Base-by-base conservation (phyloP, 345 rosid genomes). In the Toxicodendron radicans region DNA sequence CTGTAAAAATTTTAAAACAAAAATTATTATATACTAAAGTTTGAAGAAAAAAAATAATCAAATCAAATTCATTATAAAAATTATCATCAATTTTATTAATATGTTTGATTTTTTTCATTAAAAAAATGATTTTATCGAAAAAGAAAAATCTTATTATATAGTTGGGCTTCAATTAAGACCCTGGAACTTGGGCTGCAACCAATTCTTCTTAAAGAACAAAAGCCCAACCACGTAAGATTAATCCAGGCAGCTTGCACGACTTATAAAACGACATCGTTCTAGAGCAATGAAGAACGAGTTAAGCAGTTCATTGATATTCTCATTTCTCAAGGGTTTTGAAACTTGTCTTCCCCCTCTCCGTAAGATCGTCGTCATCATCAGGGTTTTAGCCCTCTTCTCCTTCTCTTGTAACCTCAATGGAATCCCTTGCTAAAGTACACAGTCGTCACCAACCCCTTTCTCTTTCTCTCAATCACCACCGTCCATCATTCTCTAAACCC, bases 401-500 rank as follows among this genome's bases (percentile, higher is more conserved):
- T 71, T 63, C 64, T 17, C 38, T 18, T 6, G 6, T 3, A 33
- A 3, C 16, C 10, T 10, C 7, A 23, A 91, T 94, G 98, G 97
- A 75, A 71, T 85, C 97, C 23, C 67, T 89, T 2, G 85, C 91
- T 41, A 81, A 68, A 70, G 30, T 85, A 49, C 80, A 80, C 66
- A 61, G 77, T 82, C 43, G 66, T 80, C 79, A 71, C 16, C 85
- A 77, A 20, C 89, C 94, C 7, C 79, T 77, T 66, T 78, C 78
- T 48, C 76, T 86, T 76, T 90, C 90, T 0, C 62, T 86, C 78
- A 73, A 72, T 79, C 83, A 81, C 35, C 61, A 54, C 77, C 83
- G 84, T 75, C 87, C 78, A 24, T 80, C 85, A 0, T 69, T 78
- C 68, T 68, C 85, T 11, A 82, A 81, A 52, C 74, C 84, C 51